These are phyloP conservation scores for Opeltia flavorubescens DNA, from an alignment of 495 filamentous ascomycete genomes.

Conservation along the genomic window DNA sequence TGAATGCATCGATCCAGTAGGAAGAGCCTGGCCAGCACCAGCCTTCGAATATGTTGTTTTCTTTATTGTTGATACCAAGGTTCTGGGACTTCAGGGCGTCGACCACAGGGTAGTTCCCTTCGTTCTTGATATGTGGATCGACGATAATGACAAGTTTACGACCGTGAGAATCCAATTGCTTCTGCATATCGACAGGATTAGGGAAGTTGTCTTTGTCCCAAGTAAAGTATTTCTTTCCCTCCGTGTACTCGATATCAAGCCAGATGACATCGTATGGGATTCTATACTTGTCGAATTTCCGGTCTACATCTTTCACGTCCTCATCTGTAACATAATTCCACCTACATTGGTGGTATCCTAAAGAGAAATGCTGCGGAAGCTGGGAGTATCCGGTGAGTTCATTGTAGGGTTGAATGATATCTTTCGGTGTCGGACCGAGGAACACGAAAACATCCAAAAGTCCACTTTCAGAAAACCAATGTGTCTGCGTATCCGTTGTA, in stretches of 20 bases:
- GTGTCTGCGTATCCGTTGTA: slow-evolving; percentile 69
- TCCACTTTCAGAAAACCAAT: slow-evolving; percentile 92
- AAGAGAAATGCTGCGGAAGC: slow-evolving; percentile 79
- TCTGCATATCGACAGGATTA: slow-evolving; percentile 73
- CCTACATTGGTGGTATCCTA: slow-evolving; percentile 92
- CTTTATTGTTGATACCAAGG: slow-evolving; percentile 76
- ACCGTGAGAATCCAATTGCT: slow-evolving; percentile 68
- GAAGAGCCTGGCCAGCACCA: slow-evolving; percentile 98
- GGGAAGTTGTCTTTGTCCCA: slow-evolving; percentile 82
- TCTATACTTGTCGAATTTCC: slow-evolving; percentile 84
- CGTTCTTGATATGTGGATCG: slow-evolving; percentile 95
- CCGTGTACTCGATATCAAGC: slow-evolving; percentile 94
- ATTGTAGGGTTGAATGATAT: slow-evolving; percentile 65
- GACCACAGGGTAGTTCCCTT: slow-evolving; percentile 56
- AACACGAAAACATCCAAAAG: slow-evolving; percentile 88
- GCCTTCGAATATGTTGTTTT: slow-evolving; percentile 77
- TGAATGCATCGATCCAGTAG: slow-evolving; percentile 92
- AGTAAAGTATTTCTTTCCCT: slow-evolving; percentile 93
- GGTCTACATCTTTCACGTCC: slow-evolving; percentile 90
- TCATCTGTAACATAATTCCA: slow-evolving; percentile 98
- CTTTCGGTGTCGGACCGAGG: slow-evolving; percentile 70
- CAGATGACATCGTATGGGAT: slow-evolving; percentile 98
- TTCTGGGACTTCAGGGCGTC: slow-evolving; percentile 73
- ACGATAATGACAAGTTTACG: slow-evolving; percentile 90
- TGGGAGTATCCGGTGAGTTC: slow-evolving; percentile 91